Conservation (phyloP, 257 asterid genomes). For the Solanum dulcamara region DNA sequence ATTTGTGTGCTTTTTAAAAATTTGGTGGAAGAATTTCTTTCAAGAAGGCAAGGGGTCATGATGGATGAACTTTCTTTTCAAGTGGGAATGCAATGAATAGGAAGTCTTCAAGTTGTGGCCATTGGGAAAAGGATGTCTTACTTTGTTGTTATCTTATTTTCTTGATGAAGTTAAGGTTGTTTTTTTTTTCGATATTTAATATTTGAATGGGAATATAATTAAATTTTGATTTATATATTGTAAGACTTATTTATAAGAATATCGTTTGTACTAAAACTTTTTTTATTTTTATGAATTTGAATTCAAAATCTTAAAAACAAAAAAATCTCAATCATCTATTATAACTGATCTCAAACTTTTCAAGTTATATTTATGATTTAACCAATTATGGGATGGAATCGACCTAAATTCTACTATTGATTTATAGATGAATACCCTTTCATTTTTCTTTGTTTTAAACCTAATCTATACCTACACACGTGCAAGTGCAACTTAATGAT, state of each 20-base stretch:
- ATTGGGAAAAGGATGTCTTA: neutral
- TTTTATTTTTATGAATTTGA: neutral
- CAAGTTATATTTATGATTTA: neutral
- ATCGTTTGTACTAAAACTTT: neutral
- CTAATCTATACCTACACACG: neutral
- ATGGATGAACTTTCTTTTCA: neutral
- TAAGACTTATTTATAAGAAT: too few species aligned
- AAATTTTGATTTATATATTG: neutral
- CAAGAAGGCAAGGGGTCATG: neutral
- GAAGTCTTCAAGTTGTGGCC: neutral
- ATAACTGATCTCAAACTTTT: neutral
- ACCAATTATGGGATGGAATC: neutral
- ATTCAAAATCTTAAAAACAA: neutral
- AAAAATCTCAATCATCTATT: neutral
- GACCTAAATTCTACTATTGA: neutral
- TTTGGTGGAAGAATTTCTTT: neutral
- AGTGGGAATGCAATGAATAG: neutral
- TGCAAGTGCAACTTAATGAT: neutral
- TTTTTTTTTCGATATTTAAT: accelerated
- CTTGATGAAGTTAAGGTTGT: neutral
- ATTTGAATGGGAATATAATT: neutral
- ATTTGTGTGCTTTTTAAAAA: neutral
- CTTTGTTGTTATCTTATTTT: neutral
- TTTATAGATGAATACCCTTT: neutral
- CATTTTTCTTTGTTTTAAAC: neutral